Conservation (phyloP, 2,329 filamentous ascomycete species). For the Epichloe elymi region DNA sequence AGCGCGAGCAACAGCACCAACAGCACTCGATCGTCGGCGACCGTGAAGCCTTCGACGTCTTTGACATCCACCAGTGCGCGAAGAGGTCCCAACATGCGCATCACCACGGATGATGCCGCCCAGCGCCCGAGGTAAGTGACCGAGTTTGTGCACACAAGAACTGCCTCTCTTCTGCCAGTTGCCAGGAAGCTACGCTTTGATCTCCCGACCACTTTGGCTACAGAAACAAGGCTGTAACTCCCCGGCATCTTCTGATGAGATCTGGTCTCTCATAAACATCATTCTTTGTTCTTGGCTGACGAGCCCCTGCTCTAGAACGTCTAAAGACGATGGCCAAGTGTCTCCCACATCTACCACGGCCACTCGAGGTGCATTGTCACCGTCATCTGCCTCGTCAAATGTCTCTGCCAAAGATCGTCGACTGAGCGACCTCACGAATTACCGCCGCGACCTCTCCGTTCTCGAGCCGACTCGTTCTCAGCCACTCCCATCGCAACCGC, state of each 20-base stretch:
- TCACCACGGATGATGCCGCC: slow-evolving; percentile 29
- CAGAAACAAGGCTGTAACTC: background rate
- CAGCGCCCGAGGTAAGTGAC: slow-evolving; percentile 24
- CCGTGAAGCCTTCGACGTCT: slow-evolving; percentile 37
- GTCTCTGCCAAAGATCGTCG: slow-evolving; percentile 37
- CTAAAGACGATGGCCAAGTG: slow-evolving; percentile 29
- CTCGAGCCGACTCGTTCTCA: slow-evolving; percentile 49
- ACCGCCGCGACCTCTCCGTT: slow-evolving; percentile 58
- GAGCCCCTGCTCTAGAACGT: slow-evolving; percentile 10
- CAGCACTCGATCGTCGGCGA: slow-evolving; percentile 54
- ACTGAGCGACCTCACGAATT: slow-evolving; percentile 51
- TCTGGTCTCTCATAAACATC: background rate
- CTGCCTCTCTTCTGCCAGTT: background rate
- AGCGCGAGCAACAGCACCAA: slow-evolving; percentile 41
- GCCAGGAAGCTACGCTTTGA: background rate
- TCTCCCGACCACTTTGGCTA: background rate
- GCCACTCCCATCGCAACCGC: slow-evolving; percentile 33
- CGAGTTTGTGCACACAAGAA: background rate
- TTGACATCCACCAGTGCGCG: slow-evolving; percentile 16
- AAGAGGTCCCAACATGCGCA: slow-evolving; percentile 14
- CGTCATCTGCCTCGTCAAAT: slow-evolving; percentile 27
- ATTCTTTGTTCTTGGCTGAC: slow-evolving; percentile 1
- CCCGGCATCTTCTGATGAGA: background rate
- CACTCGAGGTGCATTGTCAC: slow-evolving; percentile 33
- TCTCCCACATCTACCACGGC: slow-evolving; percentile 35